Evolutionary conservation across 202 grass and related monocot species (phyloP), one percentile per base, ranked within the genome.

Genomic region (Eragrostis tef): DNA sequence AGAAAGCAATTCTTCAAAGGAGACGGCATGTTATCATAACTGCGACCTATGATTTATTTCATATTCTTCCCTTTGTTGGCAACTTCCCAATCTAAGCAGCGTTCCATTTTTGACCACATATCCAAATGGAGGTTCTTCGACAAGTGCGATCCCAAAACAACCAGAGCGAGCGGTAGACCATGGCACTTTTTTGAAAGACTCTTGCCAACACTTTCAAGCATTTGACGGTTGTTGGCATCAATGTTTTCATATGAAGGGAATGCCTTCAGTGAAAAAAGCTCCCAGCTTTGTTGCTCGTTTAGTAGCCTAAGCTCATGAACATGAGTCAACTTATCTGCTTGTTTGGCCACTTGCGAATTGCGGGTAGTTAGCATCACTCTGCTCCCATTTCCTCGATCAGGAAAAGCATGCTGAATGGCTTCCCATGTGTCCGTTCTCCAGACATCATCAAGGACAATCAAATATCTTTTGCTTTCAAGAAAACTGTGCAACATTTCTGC

Each of bases 361-460:
- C 67, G 20, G 2, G 67, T 47, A 6, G 67, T 70, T 70, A 70
- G 20, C n/a, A 70, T 46, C 43, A 47, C 11, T 47, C 67, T 47
- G 67, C 67, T 70, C 41, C 67, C 67, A 6, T 70, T 70, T 24
- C 43, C 42, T 5, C 0, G 0, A 16, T 70, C 67, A 70, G 67
- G 67, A 26, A 70, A 47, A 25, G 43, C 67, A 5, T 70, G 10
- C n/a, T 70, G 41, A 24, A 70, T 24, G 43, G 0, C n/a, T 0
- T 70, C 67, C 56, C 67, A 70, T 47, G 42, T 70, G 43, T 70
- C 43, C 11, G 0, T 47, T 47, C 10, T 26, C 67, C 67, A 70
- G 6, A 70, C 20, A 26, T 70, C 67, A 25, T 70, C 67, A 2
- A 70, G 43, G 41, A 25, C 67, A 39, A 39, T 39, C 34, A 39